A percentile compares a stretch with the other conserved stretches of the same genome.
These are phyloP conservation scores for Diospyros lotus DNA, from an alignment of 148 eudicot species.

Conservation along the genomic window DNA sequence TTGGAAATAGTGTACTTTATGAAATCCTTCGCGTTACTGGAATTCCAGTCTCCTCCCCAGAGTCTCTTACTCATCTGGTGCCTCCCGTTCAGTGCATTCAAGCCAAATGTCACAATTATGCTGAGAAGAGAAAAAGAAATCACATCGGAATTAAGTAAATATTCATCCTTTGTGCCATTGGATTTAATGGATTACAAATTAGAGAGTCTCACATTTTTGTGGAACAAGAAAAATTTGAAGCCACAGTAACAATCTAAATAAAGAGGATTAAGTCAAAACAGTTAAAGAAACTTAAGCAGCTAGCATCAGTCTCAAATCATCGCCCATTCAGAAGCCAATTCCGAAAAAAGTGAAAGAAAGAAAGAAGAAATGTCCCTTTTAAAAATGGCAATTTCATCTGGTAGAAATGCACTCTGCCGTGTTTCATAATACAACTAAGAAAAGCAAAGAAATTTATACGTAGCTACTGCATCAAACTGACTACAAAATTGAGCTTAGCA, in stretches of 20 bases:
- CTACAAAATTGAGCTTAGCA: not conserved
- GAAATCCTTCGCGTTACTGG: constrained; percentile 67
- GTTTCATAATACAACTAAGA: not conserved
- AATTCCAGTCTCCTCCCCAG: constrained; percentile 83
- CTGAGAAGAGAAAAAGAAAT: constrained; percentile 28
- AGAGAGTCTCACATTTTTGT: not conserved
- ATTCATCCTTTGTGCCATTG: not conserved
- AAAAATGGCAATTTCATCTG: too few relatives aligned
- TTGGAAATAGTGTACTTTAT: constrained; percentile 73
- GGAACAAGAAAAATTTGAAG: not conserved
- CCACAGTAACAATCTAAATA: not conserved
- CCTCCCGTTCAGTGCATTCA: constrained; percentile 86
- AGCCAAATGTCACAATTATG: constrained; percentile 71
- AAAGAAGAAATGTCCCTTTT: not conserved
- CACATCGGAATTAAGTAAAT: constrained; percentile 1
- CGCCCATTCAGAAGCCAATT: not conserved
- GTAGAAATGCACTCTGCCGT: not conserved
- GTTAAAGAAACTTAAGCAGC: not conserved
- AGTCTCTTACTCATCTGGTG: constrained; percentile 18
- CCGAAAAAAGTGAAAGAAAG: not conserved
- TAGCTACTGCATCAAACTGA: not conserved
- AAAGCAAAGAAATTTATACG: not conserved
- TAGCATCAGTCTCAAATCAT: not conserved
- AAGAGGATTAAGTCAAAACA: not conserved
- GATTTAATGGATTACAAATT: not conserved